Evolutionary conservation across 768 basidiomycete species (phyloP).

Genomic region (Boletales sp.): DNA sequence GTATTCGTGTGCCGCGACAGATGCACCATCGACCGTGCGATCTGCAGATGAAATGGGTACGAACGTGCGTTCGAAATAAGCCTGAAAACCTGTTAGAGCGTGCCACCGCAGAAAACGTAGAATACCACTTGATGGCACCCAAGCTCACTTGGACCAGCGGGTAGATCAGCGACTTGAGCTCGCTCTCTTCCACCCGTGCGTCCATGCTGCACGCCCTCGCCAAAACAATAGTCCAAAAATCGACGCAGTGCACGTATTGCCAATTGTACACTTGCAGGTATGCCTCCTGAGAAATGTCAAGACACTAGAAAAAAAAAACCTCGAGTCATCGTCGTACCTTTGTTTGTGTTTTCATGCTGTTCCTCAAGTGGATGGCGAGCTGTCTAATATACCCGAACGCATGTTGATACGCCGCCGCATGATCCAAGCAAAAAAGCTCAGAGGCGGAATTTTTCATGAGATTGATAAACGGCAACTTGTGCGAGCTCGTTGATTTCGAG

Average conservation of each 20-base stretch:
- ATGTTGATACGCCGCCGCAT: conserved; percentile 79
- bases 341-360: conserved; percentile 84
- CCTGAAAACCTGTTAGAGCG: conserved; percentile 39
- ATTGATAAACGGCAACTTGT: conserved; percentile 88
- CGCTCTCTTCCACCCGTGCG: conserved; percentile 60
- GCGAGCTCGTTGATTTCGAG: conserved; percentile 78
- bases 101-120: background rate
- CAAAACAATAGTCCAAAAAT: conserved; percentile 93
- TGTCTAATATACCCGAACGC: conserved; percentile 95
- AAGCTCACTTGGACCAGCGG: conserved; percentile 93
- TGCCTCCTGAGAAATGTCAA: conserved; percentile 56
- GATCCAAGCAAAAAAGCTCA: conserved; percentile 81
- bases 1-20: conserved; percentile 78
- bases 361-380: conserved; percentile 87
- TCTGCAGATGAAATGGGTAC: conserved; percentile 92
- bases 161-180: conserved; percentile 85
- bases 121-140: conserved; percentile 82
- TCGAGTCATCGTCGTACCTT: conserved; percentile 48
- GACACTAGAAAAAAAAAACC: conserved; percentile 2
- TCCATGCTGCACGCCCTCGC: conserved; percentile 72
- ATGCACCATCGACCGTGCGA: conserved; percentile 83
- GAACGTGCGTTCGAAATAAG: conserved; percentile 88
- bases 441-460: conserved; percentile 98
- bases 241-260: conserved; percentile 94
- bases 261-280: conserved; percentile 97